phyloP scores from a whole-genome alignment of 495 filamentous ascomycete genomes.

The Echria macrotheca region DNA sequence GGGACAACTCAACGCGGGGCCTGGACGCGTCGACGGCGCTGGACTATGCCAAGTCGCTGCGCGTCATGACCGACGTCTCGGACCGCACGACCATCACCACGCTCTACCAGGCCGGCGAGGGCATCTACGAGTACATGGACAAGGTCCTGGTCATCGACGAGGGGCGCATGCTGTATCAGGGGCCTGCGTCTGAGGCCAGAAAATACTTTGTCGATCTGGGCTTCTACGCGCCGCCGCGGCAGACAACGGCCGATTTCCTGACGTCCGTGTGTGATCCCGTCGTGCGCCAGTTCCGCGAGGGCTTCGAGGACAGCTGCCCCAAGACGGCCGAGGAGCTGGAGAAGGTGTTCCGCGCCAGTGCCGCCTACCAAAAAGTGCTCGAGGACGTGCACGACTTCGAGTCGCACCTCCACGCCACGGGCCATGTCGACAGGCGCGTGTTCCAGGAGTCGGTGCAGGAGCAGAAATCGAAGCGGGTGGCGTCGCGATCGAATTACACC shows the following conservation, averaged over 20 bases:
- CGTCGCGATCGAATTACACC: slow-evolving; percentile 48
- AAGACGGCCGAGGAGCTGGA: slow-evolving; percentile 68
- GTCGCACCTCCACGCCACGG: slow-evolving; percentile 26
- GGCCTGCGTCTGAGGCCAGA: slow-evolving; percentile 51
- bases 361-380: slow-evolving; percentile 43
- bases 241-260: slow-evolving; percentile 65
- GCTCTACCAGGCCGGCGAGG: slow-evolving; percentile 78
- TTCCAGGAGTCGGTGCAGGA: slow-evolving; percentile 48
- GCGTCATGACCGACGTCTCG: slow-evolving; percentile 78
- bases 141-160: slow-evolving; percentile 62
- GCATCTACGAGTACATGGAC: slow-evolving; percentile 77
- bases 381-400: slow-evolving; percentile 48
- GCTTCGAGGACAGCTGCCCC: slow-evolving; percentile 60
- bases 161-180: slow-evolving; percentile 65
- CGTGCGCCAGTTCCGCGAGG: slow-evolving; percentile 55
- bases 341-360: slow-evolving; percentile 52
- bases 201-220: slow-evolving; percentile 59
- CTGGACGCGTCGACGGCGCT: slow-evolving; percentile 74
- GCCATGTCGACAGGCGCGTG: slow-evolving; percentile 34
- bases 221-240: slow-evolving; percentile 48
- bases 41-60: slow-evolving; percentile 70
- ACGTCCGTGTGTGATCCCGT: slow-evolving; percentile 65
- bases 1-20: slow-evolving; percentile 75
- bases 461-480: slow-evolving; percentile 30
- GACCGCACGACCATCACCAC: slow-evolving; percentile 78